Evolutionary conservation across 75 land plant species (phyloP), one percentile per base, ranked within the genome.

Genomic region (Picea sitchensis): DNA sequence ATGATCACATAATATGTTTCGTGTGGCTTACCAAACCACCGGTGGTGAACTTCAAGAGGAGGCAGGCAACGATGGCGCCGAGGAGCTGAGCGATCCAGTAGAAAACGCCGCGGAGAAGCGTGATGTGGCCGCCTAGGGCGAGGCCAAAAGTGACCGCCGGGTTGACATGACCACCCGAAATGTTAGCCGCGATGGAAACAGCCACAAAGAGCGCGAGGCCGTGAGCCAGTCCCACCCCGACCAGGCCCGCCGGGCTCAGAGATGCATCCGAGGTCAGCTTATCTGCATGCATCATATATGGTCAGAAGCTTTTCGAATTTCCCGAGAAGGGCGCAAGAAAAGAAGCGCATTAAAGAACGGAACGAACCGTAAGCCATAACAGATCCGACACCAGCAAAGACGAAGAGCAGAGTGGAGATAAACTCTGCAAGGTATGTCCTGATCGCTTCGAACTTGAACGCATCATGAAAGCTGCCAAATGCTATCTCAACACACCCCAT

Each of bases 1-100:
- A 38, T 38, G 41, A 38, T 38, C 5, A 38, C 41, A 38, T 38
- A 38, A 38, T 5, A 38, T 38, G 15, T 3, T 9, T 56, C 13
- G 9, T 77, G 0, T 11, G 17, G 13, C 6, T 23, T 59, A 64
- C 85, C 77, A 73, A 75, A 72, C 85, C 87, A 18, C 81, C 82
- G 11, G 86, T 88, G 77, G 81, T 82, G 65, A 76, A 34, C 77
- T 87, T 87, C 65, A 92, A 88, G 60, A 89, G 89, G 75, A 65
- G 84, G 59, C 87, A 85, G 2, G 84, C 95, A 30, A 86, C 85
- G 23, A 82, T 82, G 58, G 92, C 79, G 57, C 95, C 95, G 15
- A 84, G 76, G 38, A 88, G 84, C 84, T 92, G 92, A n/a, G 95
- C 92, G 67, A 92, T 76, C 91, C 86, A 87, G 82, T 92, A 92